Conservation (phyloP, 2,329 filamentous ascomycete genomes). For the Niveomyces coronatus region DNA sequence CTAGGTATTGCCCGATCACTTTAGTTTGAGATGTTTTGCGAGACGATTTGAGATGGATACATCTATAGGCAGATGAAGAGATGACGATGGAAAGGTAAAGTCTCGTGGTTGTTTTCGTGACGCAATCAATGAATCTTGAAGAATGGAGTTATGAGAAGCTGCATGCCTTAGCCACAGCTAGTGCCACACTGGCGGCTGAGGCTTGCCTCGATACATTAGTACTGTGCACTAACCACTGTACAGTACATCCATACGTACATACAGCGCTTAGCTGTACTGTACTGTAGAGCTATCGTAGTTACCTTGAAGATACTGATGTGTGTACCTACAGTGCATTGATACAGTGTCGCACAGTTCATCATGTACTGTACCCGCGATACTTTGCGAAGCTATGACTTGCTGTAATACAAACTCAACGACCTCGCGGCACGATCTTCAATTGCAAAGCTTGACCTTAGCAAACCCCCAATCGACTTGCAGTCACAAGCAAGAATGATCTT, state of each 20-base stretch:
- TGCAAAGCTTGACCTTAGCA: not conserved
- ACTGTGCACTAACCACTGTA: no score
- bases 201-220: not conserved
- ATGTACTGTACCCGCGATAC: no score
- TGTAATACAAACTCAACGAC: not conserved
- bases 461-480: slow-evolving; percentile 13
- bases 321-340: no score
- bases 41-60: not conserved
- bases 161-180: slow-evolving; percentile 4
- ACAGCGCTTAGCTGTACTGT: not conserved
- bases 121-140: slow-evolving; percentile 7
- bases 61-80: not conserved
- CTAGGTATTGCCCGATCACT: no score
- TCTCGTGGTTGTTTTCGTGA: slow-evolving; percentile 1
- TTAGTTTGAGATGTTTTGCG: no score
- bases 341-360: no score
- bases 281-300: no score
- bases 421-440: slow-evolving; percentile 1
- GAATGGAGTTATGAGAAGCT: not conserved
- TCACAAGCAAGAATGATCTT: slow-evolving; percentile 23
- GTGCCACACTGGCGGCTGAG: not conserved
- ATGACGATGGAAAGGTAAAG: not conserved
- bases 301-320: no score
- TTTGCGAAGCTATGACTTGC: no score
- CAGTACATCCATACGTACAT: no score